phyloP scores from a whole-genome alignment of 164 flowering plant genomes.

The Berberis thunbergii region DNA sequence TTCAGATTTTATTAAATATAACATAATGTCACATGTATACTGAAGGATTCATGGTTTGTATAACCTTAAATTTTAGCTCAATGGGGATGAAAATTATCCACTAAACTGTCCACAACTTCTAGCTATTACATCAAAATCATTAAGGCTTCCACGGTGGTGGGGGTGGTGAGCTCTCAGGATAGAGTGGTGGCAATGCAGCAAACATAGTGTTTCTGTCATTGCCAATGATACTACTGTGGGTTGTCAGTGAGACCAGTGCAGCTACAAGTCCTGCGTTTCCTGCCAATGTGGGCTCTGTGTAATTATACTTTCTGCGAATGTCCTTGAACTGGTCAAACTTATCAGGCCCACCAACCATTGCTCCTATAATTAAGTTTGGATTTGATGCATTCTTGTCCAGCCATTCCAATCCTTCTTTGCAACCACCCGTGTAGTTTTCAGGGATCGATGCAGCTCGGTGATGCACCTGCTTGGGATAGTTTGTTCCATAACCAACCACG shows the following conservation, averaged over 20 bases:
- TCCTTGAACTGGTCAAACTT: slow-evolving; percentile 49
- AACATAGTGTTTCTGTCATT: slow-evolving; percentile 50
- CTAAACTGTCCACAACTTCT: background rate
- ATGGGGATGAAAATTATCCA: too few species aligned
- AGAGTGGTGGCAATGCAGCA: slow-evolving; percentile 53
- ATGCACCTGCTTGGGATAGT: slow-evolving; percentile 65
- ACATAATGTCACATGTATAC: too few species aligned
- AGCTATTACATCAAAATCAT: background rate
- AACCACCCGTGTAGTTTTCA: slow-evolving; percentile 34
- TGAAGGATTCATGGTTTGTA: too few species aligned
- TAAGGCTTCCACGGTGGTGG: slow-evolving; percentile 70
- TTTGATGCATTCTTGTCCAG: slow-evolving; percentile 36
- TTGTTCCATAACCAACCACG: slow-evolving; percentile 61
- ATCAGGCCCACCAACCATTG: slow-evolving; percentile 93
- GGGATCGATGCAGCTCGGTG: slow-evolving; percentile 87
- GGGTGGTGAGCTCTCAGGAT: slow-evolving; percentile 46
- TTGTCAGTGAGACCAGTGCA: slow-evolving; percentile 62
- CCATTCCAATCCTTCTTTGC: slow-evolving; percentile 68
- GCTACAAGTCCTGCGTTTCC: slow-evolving; percentile 88
- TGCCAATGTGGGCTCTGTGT: slow-evolving; percentile 73
- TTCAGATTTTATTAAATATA: too few species aligned
- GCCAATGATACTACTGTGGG: slow-evolving; percentile 21
- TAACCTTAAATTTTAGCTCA: too few species aligned
- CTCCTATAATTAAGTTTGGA: slow-evolving; percentile 66
- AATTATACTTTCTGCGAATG: slow-evolving; percentile 38